phyloP scores from a whole-genome alignment of 2,329 filamentous ascomycete species.

The Trichoderma pleuroti region DNA sequence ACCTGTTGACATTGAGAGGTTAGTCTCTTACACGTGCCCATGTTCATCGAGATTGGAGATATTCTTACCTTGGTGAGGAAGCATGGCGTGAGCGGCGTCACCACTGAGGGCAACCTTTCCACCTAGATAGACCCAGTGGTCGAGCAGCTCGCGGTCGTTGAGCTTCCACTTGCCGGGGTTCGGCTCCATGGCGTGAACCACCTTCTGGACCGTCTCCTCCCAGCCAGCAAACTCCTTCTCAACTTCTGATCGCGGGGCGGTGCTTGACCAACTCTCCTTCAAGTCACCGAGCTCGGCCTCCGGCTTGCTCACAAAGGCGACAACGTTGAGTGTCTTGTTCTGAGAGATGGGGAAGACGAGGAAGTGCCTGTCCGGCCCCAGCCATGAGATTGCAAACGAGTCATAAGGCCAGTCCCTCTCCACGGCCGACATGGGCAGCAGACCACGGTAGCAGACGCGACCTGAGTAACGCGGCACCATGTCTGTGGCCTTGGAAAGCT shows the following conservation, averaged over 20 bases:
- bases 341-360: slow-evolving; percentile 15
- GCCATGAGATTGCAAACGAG: slow-evolving; percentile 7
- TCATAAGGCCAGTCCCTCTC: slow-evolving; percentile 2
- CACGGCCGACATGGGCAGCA: neutral
- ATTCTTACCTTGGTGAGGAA: slow-evolving; percentile 9
- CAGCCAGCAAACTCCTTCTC: slow-evolving; percentile 8
- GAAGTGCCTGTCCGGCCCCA: neutral
- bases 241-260: neutral
- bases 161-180: slow-evolving; percentile 11
- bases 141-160: slow-evolving; percentile 7
- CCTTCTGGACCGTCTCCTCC: slow-evolving; percentile 10
- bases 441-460: slow-evolving; percentile 8
- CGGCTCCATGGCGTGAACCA: slow-evolving; percentile 10
- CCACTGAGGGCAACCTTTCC: slow-evolving; percentile 1
- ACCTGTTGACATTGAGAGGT: neutral
- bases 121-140: neutral
- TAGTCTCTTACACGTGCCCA: neutral
- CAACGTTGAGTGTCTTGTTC: slow-evolving; percentile 7
- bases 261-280: slow-evolving; percentile 8
- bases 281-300: neutral
- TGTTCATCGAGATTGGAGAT: neutral
- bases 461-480: slow-evolving; percentile 3
- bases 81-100: slow-evolving; percentile 14
- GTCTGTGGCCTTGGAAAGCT: neutral
- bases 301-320: neutral